Base-by-base conservation (phyloP, 2,329 filamentous ascomycete species). In the Gnomoniopsis sp. region DNA sequence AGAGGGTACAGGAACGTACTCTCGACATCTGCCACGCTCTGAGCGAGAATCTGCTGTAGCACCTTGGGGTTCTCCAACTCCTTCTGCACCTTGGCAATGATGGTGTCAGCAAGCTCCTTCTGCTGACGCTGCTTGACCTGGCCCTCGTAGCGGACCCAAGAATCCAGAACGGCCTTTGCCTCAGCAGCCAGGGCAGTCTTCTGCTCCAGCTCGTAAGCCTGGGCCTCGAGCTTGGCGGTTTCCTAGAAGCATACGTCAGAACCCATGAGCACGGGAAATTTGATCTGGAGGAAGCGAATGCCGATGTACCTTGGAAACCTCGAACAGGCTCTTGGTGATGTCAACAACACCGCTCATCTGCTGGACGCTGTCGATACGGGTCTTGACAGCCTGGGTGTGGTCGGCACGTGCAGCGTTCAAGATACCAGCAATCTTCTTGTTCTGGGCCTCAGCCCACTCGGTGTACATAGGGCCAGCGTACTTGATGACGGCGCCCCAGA, bases 71-170 rank as follows among this genome's bases (percentile, higher is more conserved):
- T 97, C 85, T 97, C 91, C 60, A 99, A 87, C 85, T 98, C 93
- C 87, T 98, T 98, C 79, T 90, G 88, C 74, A 98, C 95, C 87
- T 97, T 99, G 83, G 89, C 87, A 72, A 99, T 98, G 77, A 99
- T 83, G 76, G 81, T 86, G 74, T 96, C 88, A 65, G 95, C 91
- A 66, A 99, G 87, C 85, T 99, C 95, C 79, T 85, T 88, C 86
- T 99, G 95, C 84, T 99, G 92, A 76, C 95, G 89, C 83, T 93
- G 89, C 90, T 98, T 99, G 73, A 99, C 93, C 84, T 98, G 95
- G 70, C 90, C 82, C 83, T 99, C 95, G 79, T 99, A 99, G 75
- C 95, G 90, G 65, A 98, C 93, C 96, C 95, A 99, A 59, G 92
- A 97, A 77, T 99, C 95, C 66, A 99, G 88, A 61, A 98, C 95